Evolutionary conservation across 192 early-diverging fungal genomes (phyloP).

Genomic region (Backusella luteola): DNA sequence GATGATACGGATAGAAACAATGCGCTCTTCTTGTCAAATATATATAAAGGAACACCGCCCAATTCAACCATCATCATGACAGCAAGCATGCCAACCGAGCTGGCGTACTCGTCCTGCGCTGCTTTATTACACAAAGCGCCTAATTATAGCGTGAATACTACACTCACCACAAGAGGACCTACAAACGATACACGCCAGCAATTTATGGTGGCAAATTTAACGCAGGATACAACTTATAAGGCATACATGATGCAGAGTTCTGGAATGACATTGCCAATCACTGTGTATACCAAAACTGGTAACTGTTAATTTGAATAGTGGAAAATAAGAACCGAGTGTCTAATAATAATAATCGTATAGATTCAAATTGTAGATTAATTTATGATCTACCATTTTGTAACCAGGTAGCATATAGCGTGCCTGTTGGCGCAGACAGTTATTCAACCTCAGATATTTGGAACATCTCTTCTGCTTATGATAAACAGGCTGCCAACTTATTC

Average conservation of each 20-base stretch:
- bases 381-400: slow-evolving; percentile 50
- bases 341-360: slow-evolving; percentile 15
- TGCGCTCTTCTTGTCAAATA: slow-evolving; percentile 33
- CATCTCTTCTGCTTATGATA: slow-evolving; percentile 41
- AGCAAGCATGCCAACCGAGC: slow-evolving; percentile 22
- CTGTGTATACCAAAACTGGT: slow-evolving; percentile 35
- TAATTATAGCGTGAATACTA: slow-evolving; percentile 28
- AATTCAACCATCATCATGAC: slow-evolving; percentile 27
- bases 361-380: slow-evolving; percentile 47
- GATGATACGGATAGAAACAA: slow-evolving; percentile 36
- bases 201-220: slow-evolving; percentile 35
- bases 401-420: slow-evolving; percentile 56
- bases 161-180: slow-evolving; percentile 36
- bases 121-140: slow-evolving; percentile 22
- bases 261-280: slow-evolving; percentile 23
- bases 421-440: neutral
- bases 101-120: slow-evolving; percentile 50
- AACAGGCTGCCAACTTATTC: slow-evolving; percentile 35
- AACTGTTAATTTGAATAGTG: neutral
- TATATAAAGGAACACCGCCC: slow-evolving; percentile 17
- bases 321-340: neutral
- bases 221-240: slow-evolving; percentile 37
- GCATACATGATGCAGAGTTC: slow-evolving; percentile 39
- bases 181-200: slow-evolving; percentile 34
- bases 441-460: slow-evolving; percentile 16